These are phyloP conservation scores for Taiozyma onychis DNA, from an alignment of 1,139 yeast species.

Conservation along the genomic window DNA sequence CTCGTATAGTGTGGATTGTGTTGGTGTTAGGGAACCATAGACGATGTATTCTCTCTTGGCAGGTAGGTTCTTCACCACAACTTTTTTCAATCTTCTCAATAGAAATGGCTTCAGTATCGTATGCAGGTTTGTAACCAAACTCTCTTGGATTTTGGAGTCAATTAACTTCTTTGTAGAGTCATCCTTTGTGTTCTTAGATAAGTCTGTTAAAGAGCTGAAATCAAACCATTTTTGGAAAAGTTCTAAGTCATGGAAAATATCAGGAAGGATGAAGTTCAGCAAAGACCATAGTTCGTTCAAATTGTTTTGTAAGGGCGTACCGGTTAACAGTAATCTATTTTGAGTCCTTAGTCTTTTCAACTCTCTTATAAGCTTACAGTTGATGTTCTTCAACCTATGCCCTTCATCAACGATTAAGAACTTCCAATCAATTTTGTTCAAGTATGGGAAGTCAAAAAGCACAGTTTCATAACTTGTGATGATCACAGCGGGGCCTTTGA, in stretches of 20 bases:
- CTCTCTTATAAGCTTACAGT: slow-evolving; percentile 66
- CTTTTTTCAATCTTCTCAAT: slow-evolving; percentile 71
- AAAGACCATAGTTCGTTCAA: slow-evolving; percentile 86
- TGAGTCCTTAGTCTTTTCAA: slow-evolving; percentile 60
- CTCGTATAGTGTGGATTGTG: slow-evolving; percentile 61
- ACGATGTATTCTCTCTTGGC: slow-evolving; percentile 85
- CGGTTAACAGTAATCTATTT: slow-evolving; percentile 76
- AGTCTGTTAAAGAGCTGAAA: slow-evolving; percentile 42
- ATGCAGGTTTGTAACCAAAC: slow-evolving; percentile 69
- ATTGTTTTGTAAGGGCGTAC: slow-evolving; percentile 92
- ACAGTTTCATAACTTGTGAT: slow-evolving; percentile 82
- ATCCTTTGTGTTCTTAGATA: slow-evolving; percentile 32
- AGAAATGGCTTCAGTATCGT: slow-evolving; percentile 85
- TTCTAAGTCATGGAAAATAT: slow-evolving; percentile 83
- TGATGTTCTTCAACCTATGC: slow-evolving; percentile 79
- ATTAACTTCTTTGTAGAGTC: slow-evolving; percentile 38
- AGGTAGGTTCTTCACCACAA: slow-evolving; percentile 66
- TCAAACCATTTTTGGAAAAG: slow-evolving; percentile 94
- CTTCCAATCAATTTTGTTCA: slow-evolving; percentile 61
- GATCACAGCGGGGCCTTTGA: slow-evolving; percentile 36
- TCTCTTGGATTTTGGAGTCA: slow-evolving; percentile 57
- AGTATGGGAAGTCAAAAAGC: slow-evolving; percentile 53
- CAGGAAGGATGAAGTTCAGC: slow-evolving; percentile 84
- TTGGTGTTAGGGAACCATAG: slow-evolving; percentile 58
- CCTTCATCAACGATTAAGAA: slow-evolving; percentile 95